Evolutionary conservation across 208 protist species (phyloP).

Genomic region (Trypanosoma grayi): DNA sequence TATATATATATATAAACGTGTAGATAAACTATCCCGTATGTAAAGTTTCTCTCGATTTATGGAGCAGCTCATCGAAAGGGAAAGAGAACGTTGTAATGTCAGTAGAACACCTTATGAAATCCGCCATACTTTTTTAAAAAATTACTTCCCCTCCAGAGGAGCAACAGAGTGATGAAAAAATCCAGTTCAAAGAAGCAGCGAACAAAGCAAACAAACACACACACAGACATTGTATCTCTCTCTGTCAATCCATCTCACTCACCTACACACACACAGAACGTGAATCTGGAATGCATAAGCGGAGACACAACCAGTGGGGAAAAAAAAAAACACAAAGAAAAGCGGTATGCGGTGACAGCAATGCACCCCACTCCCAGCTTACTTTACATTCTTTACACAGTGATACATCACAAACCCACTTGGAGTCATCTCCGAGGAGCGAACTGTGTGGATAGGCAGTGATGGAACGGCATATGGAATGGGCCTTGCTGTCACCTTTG

Average conservation of each 20-base stretch:
- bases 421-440: constrained; percentile 51
- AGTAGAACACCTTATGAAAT: neutral
- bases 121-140: too few species aligned
- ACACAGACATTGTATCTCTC: neutral
- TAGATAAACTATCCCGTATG: neutral
- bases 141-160: too few species aligned
- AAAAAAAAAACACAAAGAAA: constrained; percentile 17
- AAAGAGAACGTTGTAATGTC: neutral
- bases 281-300: neutral
- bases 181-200: too few species aligned
- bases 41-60: neutral
- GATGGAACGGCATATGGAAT: constrained; percentile 64
- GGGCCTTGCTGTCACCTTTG: constrained; percentile 55
- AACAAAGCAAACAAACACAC: neutral
- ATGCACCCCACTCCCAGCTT: too few species aligned
- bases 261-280: neutral
- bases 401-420: constrained; percentile 79
- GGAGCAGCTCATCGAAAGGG: neutral
- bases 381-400: constrained; percentile 41
- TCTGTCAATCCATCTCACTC: neutral
- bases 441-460: constrained; percentile 5
- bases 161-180: too few species aligned
- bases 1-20: neutral
- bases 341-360: too few species aligned
- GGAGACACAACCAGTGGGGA: neutral